Evolutionary conservation across 441 rosid genomes (phyloP), one percentile per base, ranked within the genome.

Genomic region (Gossypium aridum): DNA sequence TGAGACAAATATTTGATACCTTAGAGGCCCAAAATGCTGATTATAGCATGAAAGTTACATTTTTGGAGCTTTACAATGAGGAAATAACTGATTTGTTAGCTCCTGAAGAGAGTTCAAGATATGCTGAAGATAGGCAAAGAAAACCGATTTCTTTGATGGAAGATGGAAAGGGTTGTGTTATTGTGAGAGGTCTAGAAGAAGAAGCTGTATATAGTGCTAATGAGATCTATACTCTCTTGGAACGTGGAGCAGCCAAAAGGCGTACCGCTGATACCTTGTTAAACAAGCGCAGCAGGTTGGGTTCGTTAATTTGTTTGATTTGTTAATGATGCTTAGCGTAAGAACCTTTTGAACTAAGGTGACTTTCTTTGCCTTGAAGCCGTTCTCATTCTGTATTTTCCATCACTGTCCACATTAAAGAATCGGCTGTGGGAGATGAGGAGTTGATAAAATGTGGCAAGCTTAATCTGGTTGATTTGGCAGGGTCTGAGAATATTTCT

Each of bases 401-500:
- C 9, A 95, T 92, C 63, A 89, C 94, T 6, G 83, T 91, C 43
- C 84, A 90, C 70, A 78, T 95, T 2, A 95, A 91, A 81, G 98
- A 95, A 83, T 90, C 93, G 9, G 76, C 90, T n/a, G 76, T 89
- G 63, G 98, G 92, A 71, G 98, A 90, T 20, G 97, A 91, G 70
- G 98, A 95, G 72, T 74, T 95, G 26, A 91, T 95, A 61, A 95
- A 95, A 83, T 95, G 99, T 70, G 98, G 98, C 53, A 95, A 92
- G 88, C 98, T 95, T 78, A 90, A 92, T 79, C 97, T 95, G 79
- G 99, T 95, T 77, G 99, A 95, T 88, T 80, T 95, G 86, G 99
- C 99, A 14, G 99, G 99, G 54, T 95, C 99, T 13, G 99, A 95
- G 77, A 95, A 95, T 71, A 91, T 95, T 74, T 89, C 90, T 39